Evolutionary conservation across 192 early-diverging fungal species (phyloP).

Genomic region (Podila minutissima): DNA sequence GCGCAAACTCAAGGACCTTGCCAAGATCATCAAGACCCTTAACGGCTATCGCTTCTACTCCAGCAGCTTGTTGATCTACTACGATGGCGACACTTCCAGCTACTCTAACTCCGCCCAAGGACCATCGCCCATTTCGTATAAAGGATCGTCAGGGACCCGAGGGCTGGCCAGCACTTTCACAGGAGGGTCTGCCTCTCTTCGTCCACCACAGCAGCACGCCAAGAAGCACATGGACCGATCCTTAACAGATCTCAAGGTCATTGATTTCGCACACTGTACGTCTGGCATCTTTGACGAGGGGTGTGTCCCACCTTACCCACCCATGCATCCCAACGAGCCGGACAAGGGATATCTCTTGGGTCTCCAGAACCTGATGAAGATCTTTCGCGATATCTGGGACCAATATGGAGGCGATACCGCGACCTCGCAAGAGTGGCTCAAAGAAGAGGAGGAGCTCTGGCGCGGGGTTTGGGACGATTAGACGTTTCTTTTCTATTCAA

Average conservation of each 20-base stretch:
- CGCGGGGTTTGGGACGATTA: slow-evolving; percentile 29
- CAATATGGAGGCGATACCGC: slow-evolving; percentile 42
- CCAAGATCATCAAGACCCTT: slow-evolving; percentile 79
- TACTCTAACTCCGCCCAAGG: background rate
- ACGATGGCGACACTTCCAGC: slow-evolving; percentile 75
- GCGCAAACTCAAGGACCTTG: slow-evolving; percentile 76
- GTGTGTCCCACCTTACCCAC: slow-evolving; percentile 53
- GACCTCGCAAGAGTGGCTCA: slow-evolving; percentile 17
- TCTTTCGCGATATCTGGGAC: slow-evolving; percentile 75
- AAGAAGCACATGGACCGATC: slow-evolving; percentile 15
- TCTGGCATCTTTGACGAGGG: slow-evolving; percentile 56
- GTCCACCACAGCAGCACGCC: background rate
- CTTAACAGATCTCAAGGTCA: slow-evolving; percentile 88
- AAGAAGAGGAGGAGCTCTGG: slow-evolving; percentile 43
- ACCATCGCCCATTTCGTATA: background rate
- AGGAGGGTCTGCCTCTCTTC: background rate
- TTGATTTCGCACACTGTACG: slow-evolving; percentile 96
- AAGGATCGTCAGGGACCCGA: background rate
- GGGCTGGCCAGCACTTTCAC: background rate
- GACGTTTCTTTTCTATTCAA: background rate
- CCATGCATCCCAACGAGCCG: slow-evolving; percentile 63
- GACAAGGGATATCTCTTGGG: slow-evolving; percentile 87
- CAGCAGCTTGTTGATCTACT: slow-evolving; percentile 88
- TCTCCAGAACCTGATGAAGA: slow-evolving; percentile 71
- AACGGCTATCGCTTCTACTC: slow-evolving; percentile 92